Conservation (phyloP, 2,329 filamentous ascomycete genomes). For the Periconia digitata region DNA sequence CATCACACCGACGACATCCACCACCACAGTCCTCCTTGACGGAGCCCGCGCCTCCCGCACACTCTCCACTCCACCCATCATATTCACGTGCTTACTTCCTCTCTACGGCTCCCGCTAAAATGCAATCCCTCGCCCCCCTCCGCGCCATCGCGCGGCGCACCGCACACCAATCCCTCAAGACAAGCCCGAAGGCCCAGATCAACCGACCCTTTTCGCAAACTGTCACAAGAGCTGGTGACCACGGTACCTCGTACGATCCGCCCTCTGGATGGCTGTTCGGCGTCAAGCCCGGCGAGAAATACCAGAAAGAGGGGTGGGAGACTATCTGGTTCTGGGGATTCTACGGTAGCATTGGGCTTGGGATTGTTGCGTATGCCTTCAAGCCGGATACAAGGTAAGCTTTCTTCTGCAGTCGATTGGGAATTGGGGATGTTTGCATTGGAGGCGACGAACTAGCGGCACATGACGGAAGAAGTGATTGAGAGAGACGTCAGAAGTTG, state of each 20-base stretch:
- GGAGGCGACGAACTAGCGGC: not conserved
- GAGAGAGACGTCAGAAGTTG: not conserved
- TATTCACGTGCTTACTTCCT: not conserved
- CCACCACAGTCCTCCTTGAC: not conserved
- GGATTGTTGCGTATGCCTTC: conserved; percentile 82
- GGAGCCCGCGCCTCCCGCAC: not conserved
- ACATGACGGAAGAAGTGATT: not conserved
- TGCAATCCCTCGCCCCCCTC: conserved; percentile 23
- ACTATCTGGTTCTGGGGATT: conserved; percentile 81
- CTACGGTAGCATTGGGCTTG: conserved; percentile 73
- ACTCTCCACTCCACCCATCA: not conserved
- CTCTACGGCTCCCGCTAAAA: conserved; percentile 9
- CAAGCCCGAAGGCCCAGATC: too few species aligned
- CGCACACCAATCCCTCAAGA: conserved; percentile 22
- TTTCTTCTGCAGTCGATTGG: not conserved
- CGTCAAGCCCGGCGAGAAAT: conserved; percentile 92
- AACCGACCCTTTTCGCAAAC: conserved; percentile 29
- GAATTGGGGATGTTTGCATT: not conserved
- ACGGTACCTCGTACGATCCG: conserved; percentile 83
- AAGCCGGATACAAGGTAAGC: conserved; percentile 99
- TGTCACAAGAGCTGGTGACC: conserved; percentile 33
- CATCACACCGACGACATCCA: not conserved
- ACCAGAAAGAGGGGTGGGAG: conserved; percentile 97
- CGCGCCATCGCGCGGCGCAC: conserved; percentile 27
- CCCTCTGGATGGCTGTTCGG: conserved; percentile 92